Evolutionary conservation across 139 green algal genomes (phyloP).

Genomic region (Tetratostichococcus sp.): DNA sequence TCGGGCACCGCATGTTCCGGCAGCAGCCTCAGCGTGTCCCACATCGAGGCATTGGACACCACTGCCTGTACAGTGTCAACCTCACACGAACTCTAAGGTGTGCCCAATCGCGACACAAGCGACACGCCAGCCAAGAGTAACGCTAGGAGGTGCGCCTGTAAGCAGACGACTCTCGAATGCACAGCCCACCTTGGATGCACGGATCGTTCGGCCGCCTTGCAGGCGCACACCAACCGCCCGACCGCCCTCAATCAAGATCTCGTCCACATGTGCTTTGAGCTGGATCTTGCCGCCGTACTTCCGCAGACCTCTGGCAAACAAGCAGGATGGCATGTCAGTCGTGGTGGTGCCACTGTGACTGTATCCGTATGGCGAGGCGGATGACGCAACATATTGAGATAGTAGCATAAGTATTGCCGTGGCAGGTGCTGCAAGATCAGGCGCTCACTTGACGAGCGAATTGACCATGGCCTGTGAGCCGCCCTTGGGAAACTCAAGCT

Average conservation of each 20-base stretch:
- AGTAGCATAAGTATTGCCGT: too few relatives aligned
- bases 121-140: too few relatives aligned
- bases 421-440: too few relatives aligned
- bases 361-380: too few relatives aligned
- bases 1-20: constrained; percentile 39
- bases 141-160: too few relatives aligned
- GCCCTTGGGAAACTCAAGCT: constrained; percentile 88
- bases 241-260: constrained; percentile 59
- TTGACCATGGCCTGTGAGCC: constrained; percentile 84
- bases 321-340: too few relatives aligned
- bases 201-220: constrained; percentile 37
- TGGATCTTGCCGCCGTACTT: constrained; percentile 80
- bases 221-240: constrained; percentile 53
- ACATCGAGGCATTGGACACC: constrained; percentile 72
- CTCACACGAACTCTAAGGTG: too few relatives aligned
- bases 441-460: constrained; percentile 65
- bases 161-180: too few relatives aligned
- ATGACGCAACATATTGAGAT: too few relatives aligned
- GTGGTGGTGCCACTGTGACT: too few relatives aligned
- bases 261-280: constrained; percentile 78
- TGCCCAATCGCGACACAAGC: too few relatives aligned
- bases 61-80: too few relatives aligned
- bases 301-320: constrained; percentile 60
- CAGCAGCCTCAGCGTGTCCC: constrained; percentile 87
- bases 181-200: constrained; percentile 34